Conservation (phyloP, 371 early-diverging fungal genomes). For the Saksenaea vasiformis region DNA sequence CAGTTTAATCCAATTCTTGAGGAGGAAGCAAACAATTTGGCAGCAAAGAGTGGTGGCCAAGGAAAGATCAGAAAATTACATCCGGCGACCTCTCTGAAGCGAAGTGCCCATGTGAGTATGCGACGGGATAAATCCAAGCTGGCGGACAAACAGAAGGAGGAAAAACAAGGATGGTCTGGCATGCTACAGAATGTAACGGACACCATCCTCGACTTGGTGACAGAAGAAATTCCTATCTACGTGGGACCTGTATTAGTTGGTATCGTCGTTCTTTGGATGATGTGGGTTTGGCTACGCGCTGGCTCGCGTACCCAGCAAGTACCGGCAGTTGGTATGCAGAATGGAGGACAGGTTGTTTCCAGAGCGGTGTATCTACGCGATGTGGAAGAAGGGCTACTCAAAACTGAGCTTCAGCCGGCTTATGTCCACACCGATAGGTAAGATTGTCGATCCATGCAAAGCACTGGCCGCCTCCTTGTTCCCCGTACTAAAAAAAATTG, state of each 20-base stretch:
- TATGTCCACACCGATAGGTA: conserved; percentile 37
- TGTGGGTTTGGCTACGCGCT: conserved; percentile 20
- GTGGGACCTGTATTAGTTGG: conserved; percentile 15
- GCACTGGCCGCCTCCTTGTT: not conserved
- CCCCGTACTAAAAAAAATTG: not conserved
- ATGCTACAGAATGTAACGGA: conserved; percentile 10
- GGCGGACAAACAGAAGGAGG: not conserved
- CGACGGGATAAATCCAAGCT: not conserved
- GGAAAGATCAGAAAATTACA: not conserved
- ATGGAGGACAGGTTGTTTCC: conserved; percentile 14
- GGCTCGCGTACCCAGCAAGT: conserved; percentile 25
- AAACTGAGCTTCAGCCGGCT: conserved; percentile 18
- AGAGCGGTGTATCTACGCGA: conserved; percentile 58
- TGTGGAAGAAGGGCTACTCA: conserved; percentile 47
- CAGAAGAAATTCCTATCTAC: conserved; percentile 21
- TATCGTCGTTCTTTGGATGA: conserved; percentile 17
- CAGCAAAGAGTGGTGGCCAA: not conserved
- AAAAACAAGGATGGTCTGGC: conserved; percentile 18
- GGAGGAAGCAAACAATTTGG: conserved; percentile 15
- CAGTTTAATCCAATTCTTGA: conserved; percentile 35
- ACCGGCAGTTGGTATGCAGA: conserved; percentile 1
- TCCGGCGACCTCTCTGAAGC: not conserved
- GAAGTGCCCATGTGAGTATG: conserved; percentile 5
- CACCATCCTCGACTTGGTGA: conserved; percentile 16
- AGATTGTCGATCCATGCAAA: not conserved